phyloP scores from a whole-genome alignment of 108 stramenopile genomes.

The Nitzschia sp. region DNA sequence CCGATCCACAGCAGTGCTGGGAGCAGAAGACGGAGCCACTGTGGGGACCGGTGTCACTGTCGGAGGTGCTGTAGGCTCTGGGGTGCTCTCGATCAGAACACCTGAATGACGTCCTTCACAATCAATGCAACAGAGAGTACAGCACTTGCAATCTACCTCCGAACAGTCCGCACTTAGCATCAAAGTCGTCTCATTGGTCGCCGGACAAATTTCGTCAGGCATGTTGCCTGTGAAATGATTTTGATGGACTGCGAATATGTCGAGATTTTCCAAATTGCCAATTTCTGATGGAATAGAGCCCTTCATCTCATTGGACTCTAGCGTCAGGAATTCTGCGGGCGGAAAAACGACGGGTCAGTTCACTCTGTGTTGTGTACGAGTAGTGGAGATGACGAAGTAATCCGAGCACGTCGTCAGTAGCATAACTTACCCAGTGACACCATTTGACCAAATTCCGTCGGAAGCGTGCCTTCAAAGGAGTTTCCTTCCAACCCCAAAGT shows the following conservation, averaged over 20 bases:
- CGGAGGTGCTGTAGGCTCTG: not conserved
- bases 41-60: not conserved
- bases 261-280: conserved; percentile 4
- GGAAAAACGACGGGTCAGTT: no score
- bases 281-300: conserved; percentile 32
- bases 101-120: conserved; percentile 7
- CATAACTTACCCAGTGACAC: not conserved
- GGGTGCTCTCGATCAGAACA: not conserved
- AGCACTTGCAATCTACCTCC: conserved; percentile 30
- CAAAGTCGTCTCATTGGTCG: not conserved
- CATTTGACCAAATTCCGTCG: conserved; percentile 6
- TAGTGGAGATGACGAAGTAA: no score
- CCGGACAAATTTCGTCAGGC: conserved; percentile 26
- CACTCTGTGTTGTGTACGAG: no score
- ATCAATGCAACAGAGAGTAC: conserved; percentile 18
- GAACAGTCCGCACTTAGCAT: conserved; percentile 37
- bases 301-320: conserved; percentile 28
- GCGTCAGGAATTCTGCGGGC: conserved; percentile 6
- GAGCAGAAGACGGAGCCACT: not conserved
- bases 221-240: conserved; percentile 30
- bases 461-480: conserved; percentile 13
- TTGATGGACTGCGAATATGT: conserved; percentile 2
- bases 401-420: not conserved
- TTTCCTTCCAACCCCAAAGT: conserved; percentile 26
- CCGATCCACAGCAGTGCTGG: not conserved